A percentile compares a stretch with the other conserved stretches of the same genome.
These are phyloP conservation scores for Leptodontidium sp. DNA, from an alignment of 2,329 filamentous ascomycete genomes.

Conservation along the genomic window DNA sequence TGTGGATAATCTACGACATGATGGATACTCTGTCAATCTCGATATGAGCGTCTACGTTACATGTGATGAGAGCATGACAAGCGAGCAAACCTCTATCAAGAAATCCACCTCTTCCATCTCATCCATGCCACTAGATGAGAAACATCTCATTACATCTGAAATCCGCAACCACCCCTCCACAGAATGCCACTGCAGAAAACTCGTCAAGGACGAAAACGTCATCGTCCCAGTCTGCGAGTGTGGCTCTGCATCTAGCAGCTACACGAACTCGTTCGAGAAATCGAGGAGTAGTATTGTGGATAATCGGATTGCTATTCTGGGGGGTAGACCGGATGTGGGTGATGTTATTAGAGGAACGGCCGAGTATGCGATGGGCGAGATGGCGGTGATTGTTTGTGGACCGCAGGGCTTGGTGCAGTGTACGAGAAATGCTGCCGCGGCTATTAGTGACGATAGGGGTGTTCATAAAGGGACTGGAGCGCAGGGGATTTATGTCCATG, in stretches of 20 bases:
- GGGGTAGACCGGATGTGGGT: slow-evolving; percentile 60
- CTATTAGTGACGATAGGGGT: slow-evolving; percentile 68
- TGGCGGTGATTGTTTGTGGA: slow-evolving; percentile 69
- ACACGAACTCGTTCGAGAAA: slow-evolving; percentile 7
- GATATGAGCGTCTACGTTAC: slow-evolving; percentile 48
- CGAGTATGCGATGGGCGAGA: slow-evolving; percentile 68
- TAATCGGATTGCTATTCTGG: slow-evolving; percentile 41
- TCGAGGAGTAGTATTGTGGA: slow-evolving; percentile 14
- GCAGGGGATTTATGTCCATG: slow-evolving; percentile 68
- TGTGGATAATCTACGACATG: slow-evolving; percentile 50
- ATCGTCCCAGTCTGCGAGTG: slow-evolving; percentile 10
- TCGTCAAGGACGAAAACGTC: background rate
- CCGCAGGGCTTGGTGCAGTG: slow-evolving; percentile 62
- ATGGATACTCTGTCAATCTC: slow-evolving; percentile 42
- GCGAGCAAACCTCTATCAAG: background rate
- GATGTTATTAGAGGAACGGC: slow-evolving; percentile 62
- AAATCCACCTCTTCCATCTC: background rate
- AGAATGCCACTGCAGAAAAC: slow-evolving; percentile 1
- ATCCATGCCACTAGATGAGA: background rate
- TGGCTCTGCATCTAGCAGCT: background rate
- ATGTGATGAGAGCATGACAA: slow-evolving; percentile 39
- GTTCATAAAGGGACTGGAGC: slow-evolving; percentile 73
- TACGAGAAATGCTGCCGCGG: slow-evolving; percentile 62
- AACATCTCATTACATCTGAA: slow-evolving; percentile 8
- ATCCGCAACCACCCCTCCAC: background rate